These are phyloP conservation scores for Aspergillus novofumigatus DNA, from an alignment of 2,329 filamentous ascomycete genomes.

Conservation along the genomic window DNA sequence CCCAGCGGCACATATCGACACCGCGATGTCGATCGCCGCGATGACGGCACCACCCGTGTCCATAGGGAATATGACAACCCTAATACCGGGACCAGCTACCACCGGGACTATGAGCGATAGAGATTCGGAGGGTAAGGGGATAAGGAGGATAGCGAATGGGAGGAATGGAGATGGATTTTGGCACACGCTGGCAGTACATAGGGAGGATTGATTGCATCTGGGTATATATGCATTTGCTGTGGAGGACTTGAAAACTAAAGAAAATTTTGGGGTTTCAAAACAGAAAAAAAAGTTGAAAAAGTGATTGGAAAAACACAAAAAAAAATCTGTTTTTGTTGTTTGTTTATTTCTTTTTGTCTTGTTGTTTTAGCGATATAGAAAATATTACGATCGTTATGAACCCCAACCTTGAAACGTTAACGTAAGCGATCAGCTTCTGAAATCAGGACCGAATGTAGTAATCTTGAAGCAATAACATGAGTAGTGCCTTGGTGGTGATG, in stretches of 20 bases:
- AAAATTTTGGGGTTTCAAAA: slow-evolving; percentile 7
- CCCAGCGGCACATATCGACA: slow-evolving; percentile 28
- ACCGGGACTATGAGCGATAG: slow-evolving; percentile 30
- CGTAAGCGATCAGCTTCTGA: background rate
- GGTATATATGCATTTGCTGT: background rate
- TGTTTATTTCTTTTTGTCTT: background rate
- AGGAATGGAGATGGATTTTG: background rate
- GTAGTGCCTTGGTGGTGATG: too few relatives aligned
- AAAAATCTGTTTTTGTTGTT: background rate
- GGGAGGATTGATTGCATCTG: background rate
- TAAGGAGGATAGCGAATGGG: slow-evolving; percentile 7
- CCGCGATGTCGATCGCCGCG: slow-evolving; percentile 28
- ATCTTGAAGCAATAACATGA: background rate
- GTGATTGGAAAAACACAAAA: slow-evolving; percentile 1
- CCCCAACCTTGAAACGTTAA: background rate
- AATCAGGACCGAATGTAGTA: background rate
- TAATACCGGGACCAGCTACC: slow-evolving; percentile 32
- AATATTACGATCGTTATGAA: slow-evolving; percentile 12
- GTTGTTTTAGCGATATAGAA: slow-evolving; percentile 7
- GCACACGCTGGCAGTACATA: background rate
- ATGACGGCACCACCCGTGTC: slow-evolving; percentile 27
- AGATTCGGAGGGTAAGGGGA: background rate
- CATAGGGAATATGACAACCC: slow-evolving; percentile 32
- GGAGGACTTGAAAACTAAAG: slow-evolving; percentile 1
- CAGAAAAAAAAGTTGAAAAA: background rate